Base-by-base conservation (phyloP, 495 filamentous ascomycete species). In the Penicillium daleae region DNA sequence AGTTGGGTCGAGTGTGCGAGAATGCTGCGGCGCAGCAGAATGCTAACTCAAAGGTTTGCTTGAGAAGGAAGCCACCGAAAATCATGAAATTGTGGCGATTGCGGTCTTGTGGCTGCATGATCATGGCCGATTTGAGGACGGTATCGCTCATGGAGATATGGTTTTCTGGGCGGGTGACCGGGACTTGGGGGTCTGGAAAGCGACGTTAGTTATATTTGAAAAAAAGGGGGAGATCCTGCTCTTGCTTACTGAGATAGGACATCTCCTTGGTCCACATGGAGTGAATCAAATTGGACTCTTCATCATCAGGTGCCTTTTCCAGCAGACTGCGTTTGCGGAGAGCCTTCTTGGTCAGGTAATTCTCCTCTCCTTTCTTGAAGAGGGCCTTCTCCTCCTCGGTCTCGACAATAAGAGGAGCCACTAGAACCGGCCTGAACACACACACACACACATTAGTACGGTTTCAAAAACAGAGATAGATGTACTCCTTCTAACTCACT, bases 71-170 rank as follows among this genome's bases (percentile, higher is more conserved):
- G 21, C 92, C 92, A 24, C 92, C 92, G 68, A 94, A 96, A 54
- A 96, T 92, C 91, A 92, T 93, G 78, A 92, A 93, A 66, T 91
- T 89, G 77, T 94, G 90, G 3, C 90, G 81, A 74, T 94, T 94
- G 35, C 91, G 87, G 70, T 92, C 87, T 73, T 94, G 91, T 4
- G 92, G 92, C 66, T 93, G 91, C 92, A 96, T 96, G 59, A 96
- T 92, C 66, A 84, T 84, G 6, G 90, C 88, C 1, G 88, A 89
- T 58, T 85, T 83, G 29, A 94, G 80, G 24, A 79, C 78, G 0
- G 90, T 92, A 32, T 79, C 76, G 32, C 82, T 78, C 90, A 94
- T 94, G 71, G 81, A 85, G 57, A 87, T 71, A 6, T 86, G 83
- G 66, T 89, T 89, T 24, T 77, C 50, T 5, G 90, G 90, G 66